A percentile compares a stretch with the other conserved stretches of the same genome.
Evolutionary conservation across 768 basidiomycete species (phyloP).

Genomic region (Mycena galopus): DNA sequence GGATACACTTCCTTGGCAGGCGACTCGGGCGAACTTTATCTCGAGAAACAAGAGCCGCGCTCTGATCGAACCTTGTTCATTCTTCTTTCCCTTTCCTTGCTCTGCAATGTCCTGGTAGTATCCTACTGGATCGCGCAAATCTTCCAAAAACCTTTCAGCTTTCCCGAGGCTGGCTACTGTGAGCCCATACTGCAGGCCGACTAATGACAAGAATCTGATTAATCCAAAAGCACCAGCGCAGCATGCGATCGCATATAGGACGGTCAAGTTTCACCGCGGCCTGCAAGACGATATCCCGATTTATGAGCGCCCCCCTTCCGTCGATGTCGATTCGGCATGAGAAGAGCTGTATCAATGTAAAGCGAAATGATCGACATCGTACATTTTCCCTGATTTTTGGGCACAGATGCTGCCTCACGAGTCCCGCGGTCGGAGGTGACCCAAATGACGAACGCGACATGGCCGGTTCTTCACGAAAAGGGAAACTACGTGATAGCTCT

Average conservation of each 20-base stretch:
- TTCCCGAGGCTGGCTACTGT: conserved; percentile 23
- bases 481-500: conserved; percentile 35
- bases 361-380: background rate
- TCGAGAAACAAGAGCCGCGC: background rate
- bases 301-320: conserved; percentile 33
- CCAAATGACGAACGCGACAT: conserved; percentile 35
- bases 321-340: conserved; percentile 37
- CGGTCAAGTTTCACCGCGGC: conserved; percentile 33
- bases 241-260: conserved; percentile 26
- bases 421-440: conserved; percentile 31
- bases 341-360: conserved; percentile 32
- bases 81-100: conserved; percentile 1
- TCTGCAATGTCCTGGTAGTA: conserved; percentile 1
- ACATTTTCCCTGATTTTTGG: background rate
- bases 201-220: background rate
- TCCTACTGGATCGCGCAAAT: background rate
- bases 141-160: background rate
- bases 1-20: background rate
- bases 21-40: background rate
- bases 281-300: conserved; percentile 30
- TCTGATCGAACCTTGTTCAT: background rate
- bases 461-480: conserved; percentile 35
- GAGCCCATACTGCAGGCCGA: background rate
- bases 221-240: conserved; percentile 31
- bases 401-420: conserved; percentile 30